Evolutionary conservation across 2,329 filamentous ascomycete genomes (phyloP).

Genomic region (Aspergillus sp.): DNA sequence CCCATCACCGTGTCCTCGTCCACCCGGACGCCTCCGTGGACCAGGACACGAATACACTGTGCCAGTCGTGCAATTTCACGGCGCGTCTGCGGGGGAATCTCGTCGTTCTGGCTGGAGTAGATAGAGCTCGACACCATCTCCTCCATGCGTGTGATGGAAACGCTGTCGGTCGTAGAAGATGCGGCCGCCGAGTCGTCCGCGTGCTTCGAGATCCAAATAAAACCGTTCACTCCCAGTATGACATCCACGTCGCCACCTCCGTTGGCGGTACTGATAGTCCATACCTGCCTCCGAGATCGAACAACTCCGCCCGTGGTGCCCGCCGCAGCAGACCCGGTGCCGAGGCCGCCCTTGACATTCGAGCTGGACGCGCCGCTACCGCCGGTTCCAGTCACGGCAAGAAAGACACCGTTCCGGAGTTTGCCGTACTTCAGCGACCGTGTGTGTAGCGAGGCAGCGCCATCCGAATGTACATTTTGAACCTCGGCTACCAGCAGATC

Average conservation of each 20-base stretch:
- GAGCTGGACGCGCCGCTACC: constrained; percentile 57
- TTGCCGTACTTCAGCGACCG: constrained; percentile 92
- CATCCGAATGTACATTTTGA: constrained; percentile 82
- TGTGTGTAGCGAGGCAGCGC: constrained; percentile 84
- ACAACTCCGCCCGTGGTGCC: constrained; percentile 73
- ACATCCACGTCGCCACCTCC: constrained; percentile 69
- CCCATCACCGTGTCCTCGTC: constrained; percentile 85
- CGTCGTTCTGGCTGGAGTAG: constrained; percentile 94
- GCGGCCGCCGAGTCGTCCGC: constrained; percentile 53
- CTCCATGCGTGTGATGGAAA: constrained; percentile 78
- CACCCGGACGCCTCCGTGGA: constrained; percentile 77
- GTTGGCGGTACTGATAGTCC: constrained; percentile 62
- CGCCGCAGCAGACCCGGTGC: constrained; percentile 52
- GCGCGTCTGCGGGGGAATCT: constrained; percentile 72
- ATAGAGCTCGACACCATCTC: constrained; percentile 81
- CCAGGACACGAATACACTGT: constrained; percentile 77
- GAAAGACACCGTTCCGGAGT: constrained; percentile 87
- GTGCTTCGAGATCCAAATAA: constrained; percentile 92
- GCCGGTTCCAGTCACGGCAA: constrained; percentile 76
- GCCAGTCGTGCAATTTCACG: constrained; percentile 83
- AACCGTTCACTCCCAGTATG: constrained; percentile 91
- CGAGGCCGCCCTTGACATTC: constrained; percentile 31
- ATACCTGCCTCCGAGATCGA: constrained; percentile 79
- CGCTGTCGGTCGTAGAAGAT: constrained; percentile 51
- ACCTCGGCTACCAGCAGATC: constrained; percentile 94